Base-by-base conservation (phyloP, 805 yeast species). In the Candida krabiensis region DNA sequence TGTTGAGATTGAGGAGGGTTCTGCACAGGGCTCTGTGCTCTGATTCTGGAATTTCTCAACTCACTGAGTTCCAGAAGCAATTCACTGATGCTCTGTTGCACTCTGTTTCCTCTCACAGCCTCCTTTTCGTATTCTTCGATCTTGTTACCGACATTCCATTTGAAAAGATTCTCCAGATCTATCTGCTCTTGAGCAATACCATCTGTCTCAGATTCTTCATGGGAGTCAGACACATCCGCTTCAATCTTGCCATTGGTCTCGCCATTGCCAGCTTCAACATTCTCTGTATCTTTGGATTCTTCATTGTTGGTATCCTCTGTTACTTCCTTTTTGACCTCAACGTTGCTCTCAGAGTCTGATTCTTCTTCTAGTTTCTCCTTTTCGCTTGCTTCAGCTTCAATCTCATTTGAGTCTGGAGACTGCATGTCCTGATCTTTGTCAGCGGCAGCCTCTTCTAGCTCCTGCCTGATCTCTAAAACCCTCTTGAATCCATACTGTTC, bases 401-500 rank as follows among this genome's bases (percentile, higher is more conserved):
- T 22, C 14, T 7, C 33, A 23, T 11, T 14, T 9, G 28, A 2
- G 22, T 32, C 30, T n/a, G n/a, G n/a, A n/a, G n/a, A n/a, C n/a
- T n/a, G n/a, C n/a, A n/a, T n/a, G 12, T 13, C 23, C 22, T 39
- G 22, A 13, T n/a, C 26, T 24, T 18, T 18, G 14, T 32, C 33
- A 25, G 24, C 37, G 8, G 30, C 46, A 9, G 40, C 38, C 8
- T 47, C 38, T 26, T 46, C 42, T 26, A 38, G 29, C 19, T 36
- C 38, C 35, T 37, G 34, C 19, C 41, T 37, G n/a, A 50, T 40
- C 12, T 49, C 57, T 13, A 38, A 28, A 4, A 73, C 45, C 22
- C 68, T 63, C 33, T 61, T 64, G 37, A 69, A 70, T 1, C 83
- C 83, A 29, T 70, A 61, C 49, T 71, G 77, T 41, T 75, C 79